phyloP scores from a whole-genome alignment of 192 early-diverging fungal species.

The Podila minutissima region DNA sequence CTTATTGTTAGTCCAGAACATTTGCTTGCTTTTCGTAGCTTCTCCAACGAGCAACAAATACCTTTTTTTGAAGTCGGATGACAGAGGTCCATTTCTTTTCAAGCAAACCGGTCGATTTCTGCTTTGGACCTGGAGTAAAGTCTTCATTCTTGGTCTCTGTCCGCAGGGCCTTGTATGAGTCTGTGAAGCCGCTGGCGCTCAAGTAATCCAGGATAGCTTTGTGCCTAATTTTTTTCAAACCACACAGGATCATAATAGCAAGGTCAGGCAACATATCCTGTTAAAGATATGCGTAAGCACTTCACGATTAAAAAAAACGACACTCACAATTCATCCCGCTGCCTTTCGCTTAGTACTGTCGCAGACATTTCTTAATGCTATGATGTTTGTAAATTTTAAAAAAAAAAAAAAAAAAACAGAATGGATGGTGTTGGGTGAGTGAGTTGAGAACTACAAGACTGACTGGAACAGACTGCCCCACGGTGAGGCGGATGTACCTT shows the following conservation, averaged over 20 bases:
- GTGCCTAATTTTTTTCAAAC: slow-evolving; percentile 52
- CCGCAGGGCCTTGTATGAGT: slow-evolving; percentile 74
- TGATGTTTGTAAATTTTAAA: background rate
- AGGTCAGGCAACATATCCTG: background rate
- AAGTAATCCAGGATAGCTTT: slow-evolving; percentile 92
- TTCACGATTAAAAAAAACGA: background rate
- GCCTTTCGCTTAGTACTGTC: slow-evolving; percentile 72
- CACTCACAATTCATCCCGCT: slow-evolving; percentile 80
- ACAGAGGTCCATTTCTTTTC: slow-evolving; percentile 98
- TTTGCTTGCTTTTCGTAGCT: background rate
- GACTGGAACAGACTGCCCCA: too few species aligned
- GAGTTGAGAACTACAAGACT: background rate
- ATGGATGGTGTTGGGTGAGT: background rate
- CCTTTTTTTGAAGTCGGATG: slow-evolving; percentile 91
- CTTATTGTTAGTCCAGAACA: too few species aligned
- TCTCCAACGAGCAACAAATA: slow-evolving; percentile 5
- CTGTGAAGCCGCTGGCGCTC: slow-evolving; percentile 73
- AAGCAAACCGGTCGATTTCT: slow-evolving; percentile 80
- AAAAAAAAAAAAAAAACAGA: background rate
- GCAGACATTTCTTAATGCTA: slow-evolving; percentile 32
- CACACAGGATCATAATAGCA: background rate
- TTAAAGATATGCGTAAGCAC: background rate
- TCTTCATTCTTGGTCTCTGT: slow-evolving; percentile 78
- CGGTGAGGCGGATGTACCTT: too few species aligned
- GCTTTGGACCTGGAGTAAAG: slow-evolving; percentile 77